Base-by-base conservation (phyloP, 2,329 filamentous ascomycete species). In the Hymenoscyphus linearis region DNA sequence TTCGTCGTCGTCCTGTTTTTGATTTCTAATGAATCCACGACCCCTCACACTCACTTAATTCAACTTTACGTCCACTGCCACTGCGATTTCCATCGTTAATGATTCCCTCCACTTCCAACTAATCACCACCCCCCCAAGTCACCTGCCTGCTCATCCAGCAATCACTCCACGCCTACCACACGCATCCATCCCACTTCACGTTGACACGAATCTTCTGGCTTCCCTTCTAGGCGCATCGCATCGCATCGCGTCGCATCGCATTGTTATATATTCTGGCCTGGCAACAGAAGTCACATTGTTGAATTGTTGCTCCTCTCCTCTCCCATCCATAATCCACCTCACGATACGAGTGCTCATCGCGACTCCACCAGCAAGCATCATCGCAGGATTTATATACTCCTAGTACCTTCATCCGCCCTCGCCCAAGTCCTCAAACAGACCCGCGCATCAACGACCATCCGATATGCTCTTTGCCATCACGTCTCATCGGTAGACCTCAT, bases 351-450 rank as follows among this genome's bases (percentile, higher is more conserved):
- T n/a, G n/a, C 26, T 34, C 54, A 55, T 44, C 34, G 25, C 31
- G 57, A 37, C 40, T 31, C 47, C 18, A 18, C 37, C 14, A 34
- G 44, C 59, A 57, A 36, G 59, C 59, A 57, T 60, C 54, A 57
- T 53, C 54, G 58, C 47, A 18, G 59, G 31, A 57, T 26, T 25
- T 57, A 60, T 60, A 60, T 57, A 53, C n/a, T 27, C 54, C 31
- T 50, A 40, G 35, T n/a, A 26, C n/a, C n/a, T n/a, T 57, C 31
- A 12, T 40, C 40, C 58, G 18, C 34, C 35, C 26, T 53, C 47
- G 36, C 27, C 26, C 12, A 22, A 31, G 25, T 37, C 26, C 26
- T 47, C 47, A 53, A 16, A 22, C 57, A 18, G 37, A 22, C 44
- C 56, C 27, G 37, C 37, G 55, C 55, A 57, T 57, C 18, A 50